Conservation (phyloP, 345 rosid genomes). For the Salix koriyanagi region DNA sequence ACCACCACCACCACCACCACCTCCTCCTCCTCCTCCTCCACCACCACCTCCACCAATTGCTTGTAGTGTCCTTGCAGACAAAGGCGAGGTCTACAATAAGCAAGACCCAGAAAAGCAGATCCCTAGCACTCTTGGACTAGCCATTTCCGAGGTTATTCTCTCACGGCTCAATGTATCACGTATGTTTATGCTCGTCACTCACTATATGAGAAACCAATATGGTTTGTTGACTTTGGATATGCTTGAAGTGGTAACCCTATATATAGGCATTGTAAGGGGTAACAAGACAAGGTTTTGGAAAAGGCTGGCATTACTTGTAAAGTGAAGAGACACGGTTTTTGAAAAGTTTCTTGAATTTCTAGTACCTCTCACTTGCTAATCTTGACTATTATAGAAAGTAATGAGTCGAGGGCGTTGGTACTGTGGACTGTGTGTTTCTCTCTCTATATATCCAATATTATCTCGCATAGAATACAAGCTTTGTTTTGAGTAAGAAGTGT, state of each 20-base stretch:
- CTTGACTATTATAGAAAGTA: too few species aligned
- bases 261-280: too few species aligned
- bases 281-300: too few species aligned
- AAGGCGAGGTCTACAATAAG: slow-evolving; percentile 42
- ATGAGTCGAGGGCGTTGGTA: too few species aligned
- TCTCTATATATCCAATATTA: too few species aligned
- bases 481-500: too few species aligned
- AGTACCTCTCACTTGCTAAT: too few species aligned
- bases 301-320: too few species aligned
- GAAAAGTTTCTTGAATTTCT: too few species aligned
- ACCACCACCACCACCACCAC: not conserved
- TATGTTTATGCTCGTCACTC: not conserved
- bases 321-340: too few species aligned
- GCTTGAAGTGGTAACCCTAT: not conserved
- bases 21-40: slow-evolving; percentile 43
- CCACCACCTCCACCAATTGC: slow-evolving; percentile 28
- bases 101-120: slow-evolving; percentile 40
- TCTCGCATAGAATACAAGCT: too few species aligned
- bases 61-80: slow-evolving; percentile 39
- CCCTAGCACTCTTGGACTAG: slow-evolving; percentile 23
- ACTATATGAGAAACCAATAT: not conserved
- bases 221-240: not conserved
- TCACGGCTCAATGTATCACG: not conserved
- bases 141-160: slow-evolving; percentile 19
- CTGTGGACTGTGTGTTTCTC: too few species aligned